Evolutionary conservation across 2,329 filamentous ascomycete species (phyloP).

Genomic region (Phoma sp.): DNA sequence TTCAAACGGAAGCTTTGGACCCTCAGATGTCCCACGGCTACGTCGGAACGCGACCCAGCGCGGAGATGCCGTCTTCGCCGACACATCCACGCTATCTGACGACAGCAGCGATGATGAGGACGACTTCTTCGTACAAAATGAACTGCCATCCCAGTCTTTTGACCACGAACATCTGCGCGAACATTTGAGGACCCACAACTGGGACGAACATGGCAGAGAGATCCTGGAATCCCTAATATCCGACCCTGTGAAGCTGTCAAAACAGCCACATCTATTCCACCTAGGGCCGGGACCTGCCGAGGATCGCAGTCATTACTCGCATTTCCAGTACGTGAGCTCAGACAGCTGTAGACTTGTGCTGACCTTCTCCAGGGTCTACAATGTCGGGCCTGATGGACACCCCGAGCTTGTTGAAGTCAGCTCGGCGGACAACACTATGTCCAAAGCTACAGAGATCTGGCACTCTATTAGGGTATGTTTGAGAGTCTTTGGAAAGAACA

Average conservation of each 20-base stretch:
- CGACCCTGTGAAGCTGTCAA: slow-evolving; percentile 53
- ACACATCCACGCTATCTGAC: slow-evolving; percentile 44
- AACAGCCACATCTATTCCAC: slow-evolving; percentile 53
- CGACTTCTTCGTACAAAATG: slow-evolving; percentile 48
- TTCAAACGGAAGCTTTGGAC: slow-evolving; percentile 37
- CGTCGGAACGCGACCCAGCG: slow-evolving; percentile 31
- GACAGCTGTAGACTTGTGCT: not conserved
- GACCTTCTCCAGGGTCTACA: slow-evolving; percentile 54
- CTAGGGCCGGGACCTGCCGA: slow-evolving; percentile 49
- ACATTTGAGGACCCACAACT: slow-evolving; percentile 53
- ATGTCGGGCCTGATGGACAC: slow-evolving; percentile 57
- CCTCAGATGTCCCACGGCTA: slow-evolving; percentile 30
- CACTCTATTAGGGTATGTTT: slow-evolving; percentile 29
- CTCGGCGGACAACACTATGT: slow-evolving; percentile 43
- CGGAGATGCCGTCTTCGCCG: slow-evolving; percentile 39
- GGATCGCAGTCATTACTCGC: slow-evolving; percentile 53
- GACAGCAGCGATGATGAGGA: slow-evolving; percentile 46
- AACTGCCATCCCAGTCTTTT: slow-evolving; percentile 49
- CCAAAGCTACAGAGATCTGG: slow-evolving; percentile 42
- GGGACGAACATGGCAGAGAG: slow-evolving; percentile 50
- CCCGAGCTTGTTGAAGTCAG: slow-evolving; percentile 48
- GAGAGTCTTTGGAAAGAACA: not conserved
- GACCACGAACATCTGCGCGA: slow-evolving; percentile 54
- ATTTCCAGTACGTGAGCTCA: slow-evolving; percentile 52
- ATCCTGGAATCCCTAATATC: slow-evolving; percentile 53